Evolutionary conservation across 139 green algal species (phyloP).

Genomic region (Bryopsis sp.): DNA sequence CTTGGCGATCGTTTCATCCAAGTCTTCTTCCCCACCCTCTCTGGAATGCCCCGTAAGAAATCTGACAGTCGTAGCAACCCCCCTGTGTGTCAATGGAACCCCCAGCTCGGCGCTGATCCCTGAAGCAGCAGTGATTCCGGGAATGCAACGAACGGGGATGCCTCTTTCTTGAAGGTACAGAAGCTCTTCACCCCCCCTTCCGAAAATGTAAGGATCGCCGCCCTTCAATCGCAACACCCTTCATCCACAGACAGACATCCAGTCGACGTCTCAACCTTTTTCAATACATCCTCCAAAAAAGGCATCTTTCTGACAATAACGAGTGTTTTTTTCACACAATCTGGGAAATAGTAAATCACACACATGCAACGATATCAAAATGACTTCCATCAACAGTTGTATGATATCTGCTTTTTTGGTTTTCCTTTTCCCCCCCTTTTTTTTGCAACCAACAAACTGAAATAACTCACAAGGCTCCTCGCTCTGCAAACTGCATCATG

Average conservation of each 20-base stretch:
- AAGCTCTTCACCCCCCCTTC: conserved; percentile 87
- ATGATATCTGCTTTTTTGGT: too few relatives aligned
- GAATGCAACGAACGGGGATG: conserved; percentile 77
- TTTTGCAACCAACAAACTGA: too few relatives aligned
- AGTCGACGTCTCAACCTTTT: too few relatives aligned
- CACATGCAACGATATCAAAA: too few relatives aligned
- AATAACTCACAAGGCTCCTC: conserved; percentile 37
- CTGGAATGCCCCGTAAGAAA: conserved; percentile 88
- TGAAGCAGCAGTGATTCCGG: conserved; percentile 64
- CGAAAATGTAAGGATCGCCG: conserved; percentile 93
- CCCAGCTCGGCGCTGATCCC: conserved; percentile 78
- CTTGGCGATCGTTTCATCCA: conserved; percentile 42
- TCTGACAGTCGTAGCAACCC: conserved; percentile 76
- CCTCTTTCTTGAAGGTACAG: conserved; percentile 67
- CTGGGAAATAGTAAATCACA: too few relatives aligned
- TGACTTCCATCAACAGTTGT: too few relatives aligned
- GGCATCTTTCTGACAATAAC: too few relatives aligned
- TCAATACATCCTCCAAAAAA: too few relatives aligned
- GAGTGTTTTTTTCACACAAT: too few relatives aligned
- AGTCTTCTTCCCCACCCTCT: conserved; percentile 66
- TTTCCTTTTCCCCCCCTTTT: too few relatives aligned
- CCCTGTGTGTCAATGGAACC: conserved; percentile 92
- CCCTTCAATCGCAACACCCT: conserved; percentile 80
- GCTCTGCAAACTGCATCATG: conserved; percentile 77
- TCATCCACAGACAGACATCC: too few relatives aligned